Evolutionary conservation across 805 yeast species (phyloP).

Genomic region (Myxozyma udenii): DNA sequence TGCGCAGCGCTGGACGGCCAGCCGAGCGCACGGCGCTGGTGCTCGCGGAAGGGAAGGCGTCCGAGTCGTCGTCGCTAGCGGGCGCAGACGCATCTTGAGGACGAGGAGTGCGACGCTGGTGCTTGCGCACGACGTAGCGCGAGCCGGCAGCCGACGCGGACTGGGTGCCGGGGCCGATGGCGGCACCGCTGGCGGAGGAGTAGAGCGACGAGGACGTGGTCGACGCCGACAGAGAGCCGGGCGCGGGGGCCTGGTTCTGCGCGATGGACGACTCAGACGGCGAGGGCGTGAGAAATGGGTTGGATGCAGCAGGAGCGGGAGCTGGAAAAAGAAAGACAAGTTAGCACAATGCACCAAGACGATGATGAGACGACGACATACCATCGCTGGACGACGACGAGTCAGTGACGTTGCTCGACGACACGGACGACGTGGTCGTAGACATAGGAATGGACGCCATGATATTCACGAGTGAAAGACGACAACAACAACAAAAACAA

Average conservation of each 20-base stretch:
- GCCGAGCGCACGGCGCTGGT: neutral
- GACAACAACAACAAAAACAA: too few relatives aligned
- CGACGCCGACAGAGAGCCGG: neutral
- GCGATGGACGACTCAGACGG: neutral
- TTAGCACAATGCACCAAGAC: too few relatives aligned
- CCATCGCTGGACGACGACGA: too few relatives aligned
- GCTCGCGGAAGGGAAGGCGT: neutral
- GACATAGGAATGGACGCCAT: too few relatives aligned
- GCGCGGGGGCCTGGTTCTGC: neutral
- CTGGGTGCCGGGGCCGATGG: neutral
- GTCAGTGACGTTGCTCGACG: too few relatives aligned
- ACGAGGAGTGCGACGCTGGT: neutral
- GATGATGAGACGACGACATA: too few relatives aligned
- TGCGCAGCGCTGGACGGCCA: neutral
- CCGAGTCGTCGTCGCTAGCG: too few relatives aligned
- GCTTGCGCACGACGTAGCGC: constrained; percentile 2
- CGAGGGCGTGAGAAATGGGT: constrained; percentile 1
- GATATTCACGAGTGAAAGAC: too few relatives aligned
- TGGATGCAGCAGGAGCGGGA: neutral
- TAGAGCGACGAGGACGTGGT: neutral
- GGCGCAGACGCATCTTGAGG: neutral
- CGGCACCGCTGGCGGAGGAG: neutral
- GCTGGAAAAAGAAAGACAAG: neutral
- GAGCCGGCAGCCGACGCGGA: constrained; percentile 4
- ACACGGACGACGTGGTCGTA: too few relatives aligned